phyloP scores from a whole-genome alignment of 768 basidiomycete genomes.

The Xanthoconium stramineum region DNA sequence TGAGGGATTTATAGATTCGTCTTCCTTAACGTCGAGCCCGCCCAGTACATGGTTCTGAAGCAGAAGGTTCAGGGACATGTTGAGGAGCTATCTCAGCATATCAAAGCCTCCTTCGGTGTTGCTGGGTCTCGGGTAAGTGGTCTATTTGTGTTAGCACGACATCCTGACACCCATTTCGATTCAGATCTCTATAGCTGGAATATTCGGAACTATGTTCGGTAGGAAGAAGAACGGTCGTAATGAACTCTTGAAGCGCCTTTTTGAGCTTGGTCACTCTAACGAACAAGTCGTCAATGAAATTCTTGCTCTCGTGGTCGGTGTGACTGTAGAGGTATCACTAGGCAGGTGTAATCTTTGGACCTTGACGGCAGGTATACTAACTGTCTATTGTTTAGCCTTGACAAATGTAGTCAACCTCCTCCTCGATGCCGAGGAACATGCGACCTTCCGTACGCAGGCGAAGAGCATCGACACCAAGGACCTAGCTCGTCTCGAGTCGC shows the following conservation, averaged over 20 bases:
- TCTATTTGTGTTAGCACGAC: background rate
- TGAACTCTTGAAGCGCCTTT: slow-evolving; percentile 55
- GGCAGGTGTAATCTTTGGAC: slow-evolving; percentile 36
- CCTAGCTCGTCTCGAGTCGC: slow-evolving; percentile 46
- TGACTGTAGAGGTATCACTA: slow-evolving; percentile 66
- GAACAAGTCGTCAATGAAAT: slow-evolving; percentile 68
- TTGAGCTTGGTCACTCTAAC: slow-evolving; percentile 50
- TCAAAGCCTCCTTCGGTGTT: slow-evolving; percentile 49
- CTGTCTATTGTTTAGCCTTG: slow-evolving; percentile 40
- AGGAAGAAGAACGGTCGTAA: slow-evolving; percentile 41
- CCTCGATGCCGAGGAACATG: slow-evolving; percentile 47
- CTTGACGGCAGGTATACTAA: background rate
- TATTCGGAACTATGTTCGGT: slow-evolving; percentile 50
- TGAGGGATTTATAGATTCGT: slow-evolving; percentile 49
- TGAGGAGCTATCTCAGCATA: slow-evolving; percentile 49
- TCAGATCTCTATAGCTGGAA: slow-evolving; percentile 34
- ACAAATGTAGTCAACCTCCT: slow-evolving; percentile 67
- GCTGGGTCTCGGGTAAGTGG: slow-evolving; percentile 42
- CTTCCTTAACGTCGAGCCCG: slow-evolving; percentile 68
- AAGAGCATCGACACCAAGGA: slow-evolving; percentile 31
- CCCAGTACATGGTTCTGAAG: slow-evolving; percentile 54
- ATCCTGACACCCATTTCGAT: background rate
- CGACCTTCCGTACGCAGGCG: slow-evolving; percentile 36
- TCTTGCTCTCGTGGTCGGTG: slow-evolving; percentile 65
- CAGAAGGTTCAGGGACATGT: slow-evolving; percentile 51